Conservation (phyloP, 2,329 filamentous ascomycete genomes). For the Penicillium sp. region DNA sequence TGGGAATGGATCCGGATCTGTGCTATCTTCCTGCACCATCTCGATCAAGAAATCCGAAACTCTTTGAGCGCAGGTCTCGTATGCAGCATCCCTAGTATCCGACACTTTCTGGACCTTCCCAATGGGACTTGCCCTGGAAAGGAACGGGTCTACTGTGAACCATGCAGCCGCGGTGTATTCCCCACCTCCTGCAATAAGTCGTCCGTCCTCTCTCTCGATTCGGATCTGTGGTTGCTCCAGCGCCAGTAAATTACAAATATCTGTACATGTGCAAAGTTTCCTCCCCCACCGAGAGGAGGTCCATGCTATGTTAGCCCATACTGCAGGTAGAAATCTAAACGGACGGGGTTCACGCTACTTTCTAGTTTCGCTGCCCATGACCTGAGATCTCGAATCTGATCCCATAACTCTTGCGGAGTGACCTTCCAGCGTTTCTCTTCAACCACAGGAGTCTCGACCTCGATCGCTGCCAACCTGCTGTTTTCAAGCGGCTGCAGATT, state of each 20-base stretch:
- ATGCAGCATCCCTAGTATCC: constrained; percentile 15
- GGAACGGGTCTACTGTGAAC: constrained; percentile 34
- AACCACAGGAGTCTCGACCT: constrained; percentile 15
- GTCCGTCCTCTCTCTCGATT: constrained; percentile 18
- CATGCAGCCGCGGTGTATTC: constrained; percentile 27
- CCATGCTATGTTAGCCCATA: neutral
- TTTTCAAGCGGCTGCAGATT: constrained; percentile 30
- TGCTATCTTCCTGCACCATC: constrained; percentile 35
- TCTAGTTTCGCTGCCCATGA: constrained; percentile 23
- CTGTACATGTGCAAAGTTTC: constrained; percentile 18
- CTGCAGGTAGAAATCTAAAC: neutral
- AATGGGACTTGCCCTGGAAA: constrained; percentile 36
- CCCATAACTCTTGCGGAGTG: constrained; percentile 21
- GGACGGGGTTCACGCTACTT: constrained; percentile 23
- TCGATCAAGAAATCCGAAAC: constrained; percentile 34
- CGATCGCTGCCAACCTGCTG: constrained; percentile 23
- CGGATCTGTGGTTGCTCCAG: constrained; percentile 28
- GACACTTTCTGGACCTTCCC: constrained; percentile 21
- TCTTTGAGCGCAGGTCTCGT: constrained; percentile 32
- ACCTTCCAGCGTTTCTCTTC: constrained; percentile 26
- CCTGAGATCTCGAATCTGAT: constrained; percentile 14
- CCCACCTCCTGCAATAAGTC: constrained; percentile 18
- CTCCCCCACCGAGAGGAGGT: neutral
- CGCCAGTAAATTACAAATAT: constrained; percentile 29
- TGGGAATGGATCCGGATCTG: neutral